phyloP scores from a whole-genome alignment of 805 yeast genomes.

The Metschnikowia lochheadii region DNA sequence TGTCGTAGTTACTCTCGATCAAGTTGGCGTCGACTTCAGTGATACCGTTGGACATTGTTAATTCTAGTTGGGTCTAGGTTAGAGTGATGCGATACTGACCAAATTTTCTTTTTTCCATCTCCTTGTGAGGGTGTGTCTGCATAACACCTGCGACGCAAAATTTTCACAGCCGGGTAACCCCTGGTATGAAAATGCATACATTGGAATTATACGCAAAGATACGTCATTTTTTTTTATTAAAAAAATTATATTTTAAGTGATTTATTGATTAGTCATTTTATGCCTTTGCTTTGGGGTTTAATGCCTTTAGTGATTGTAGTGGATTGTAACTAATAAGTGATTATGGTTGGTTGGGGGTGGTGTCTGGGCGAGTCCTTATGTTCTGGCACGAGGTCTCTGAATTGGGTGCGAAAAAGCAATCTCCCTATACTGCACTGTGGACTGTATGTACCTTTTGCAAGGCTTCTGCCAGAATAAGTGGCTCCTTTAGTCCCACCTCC shows the following conservation, averaged over 20 bases:
- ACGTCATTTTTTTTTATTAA: no score
- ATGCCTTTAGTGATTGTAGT: not conserved
- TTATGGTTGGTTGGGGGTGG: no score
- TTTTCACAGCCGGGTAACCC: constrained; percentile 21
- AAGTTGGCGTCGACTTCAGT: constrained; percentile 76
- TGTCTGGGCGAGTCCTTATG: not conserved
- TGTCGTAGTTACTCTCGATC: constrained; percentile 95
- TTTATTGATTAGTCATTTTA: no score
- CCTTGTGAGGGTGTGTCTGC: constrained; percentile 9
- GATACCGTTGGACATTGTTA: constrained; percentile 61
- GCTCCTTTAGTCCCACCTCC: constrained; percentile 21
- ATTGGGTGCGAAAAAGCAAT: constrained; percentile 4
- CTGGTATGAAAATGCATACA: not conserved
- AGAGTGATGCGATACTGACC: not conserved
- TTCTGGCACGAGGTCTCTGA: not conserved
- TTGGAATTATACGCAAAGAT: no score
- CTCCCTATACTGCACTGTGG: not conserved
- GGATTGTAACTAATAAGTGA: not conserved
- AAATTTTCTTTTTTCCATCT: constrained; percentile 10
- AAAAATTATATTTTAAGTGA: not conserved
- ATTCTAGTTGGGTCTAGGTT: constrained; percentile 4
- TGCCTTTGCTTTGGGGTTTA: no score
- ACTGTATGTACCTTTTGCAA: not conserved
- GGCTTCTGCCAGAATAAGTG: no score
- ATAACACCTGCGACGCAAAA: constrained; percentile 12